A percentile compares a stretch with the other conserved stretches of the same genome.
These are phyloP conservation scores for Coemansia sp. DNA, from an alignment of 192 early-diverging fungal species.

Conservation along the genomic window DNA sequence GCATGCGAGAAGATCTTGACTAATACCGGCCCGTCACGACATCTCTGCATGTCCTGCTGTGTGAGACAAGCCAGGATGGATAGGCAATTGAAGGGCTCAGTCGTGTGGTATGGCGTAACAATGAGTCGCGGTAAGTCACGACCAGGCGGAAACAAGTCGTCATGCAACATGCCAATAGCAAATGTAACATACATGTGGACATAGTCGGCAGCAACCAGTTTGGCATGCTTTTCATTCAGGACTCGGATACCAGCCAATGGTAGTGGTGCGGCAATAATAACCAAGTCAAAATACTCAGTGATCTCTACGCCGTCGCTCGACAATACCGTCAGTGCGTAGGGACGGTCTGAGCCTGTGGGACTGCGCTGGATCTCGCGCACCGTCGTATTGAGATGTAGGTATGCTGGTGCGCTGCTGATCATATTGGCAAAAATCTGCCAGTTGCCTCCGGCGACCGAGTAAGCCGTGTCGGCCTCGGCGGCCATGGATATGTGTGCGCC, in stretches of 20 bases:
- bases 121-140: conserved; percentile 20
- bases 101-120: conserved; percentile 29
- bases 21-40: conserved; percentile 13
- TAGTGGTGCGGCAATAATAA: conserved; percentile 33
- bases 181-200: conserved; percentile 37
- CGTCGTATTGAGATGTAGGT: conserved; percentile 18
- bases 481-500: conserved; percentile 44
- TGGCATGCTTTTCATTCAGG: conserved; percentile 5
- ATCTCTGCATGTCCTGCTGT: not conserved
- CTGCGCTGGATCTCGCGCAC: conserved; percentile 12
- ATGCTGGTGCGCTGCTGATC: conserved; percentile 14
- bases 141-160: conserved; percentile 18
- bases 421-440: conserved; percentile 32
- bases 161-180: conserved; percentile 27
- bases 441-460: conserved; percentile 40
- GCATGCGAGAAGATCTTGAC: conserved; percentile 37
- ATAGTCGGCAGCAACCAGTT: conserved; percentile 7
- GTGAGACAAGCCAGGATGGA: conserved; percentile 34
- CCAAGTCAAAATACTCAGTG: conserved; percentile 17
- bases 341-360: not conserved
- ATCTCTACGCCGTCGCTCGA: not conserved
- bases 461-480: conserved; percentile 23
- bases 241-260: conserved; percentile 16
- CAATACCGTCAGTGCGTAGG: not conserved
- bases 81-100: conserved; percentile 35